Conservation (phyloP, 352 stramenopile genomes). For the Thraustotheca clavata region DNA sequence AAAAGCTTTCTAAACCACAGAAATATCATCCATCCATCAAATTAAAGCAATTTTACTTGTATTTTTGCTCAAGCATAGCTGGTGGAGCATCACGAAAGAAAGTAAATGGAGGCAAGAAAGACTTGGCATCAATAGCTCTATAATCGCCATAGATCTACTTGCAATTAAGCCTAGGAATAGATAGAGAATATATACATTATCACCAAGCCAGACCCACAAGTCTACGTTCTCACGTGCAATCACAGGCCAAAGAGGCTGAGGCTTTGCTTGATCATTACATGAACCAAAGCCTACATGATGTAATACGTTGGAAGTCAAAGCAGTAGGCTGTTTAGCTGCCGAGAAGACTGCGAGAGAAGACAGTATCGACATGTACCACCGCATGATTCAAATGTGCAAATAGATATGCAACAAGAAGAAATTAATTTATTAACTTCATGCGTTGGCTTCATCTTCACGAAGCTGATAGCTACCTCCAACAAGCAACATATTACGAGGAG, state of each 20-base stretch:
- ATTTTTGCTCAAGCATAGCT: constrained; percentile 28
- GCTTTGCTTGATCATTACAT: constrained; percentile 81
- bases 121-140: constrained; percentile 21
- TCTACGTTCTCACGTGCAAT: constrained; percentile 55
- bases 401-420: no score
- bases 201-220: constrained; percentile 82
- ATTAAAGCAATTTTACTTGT: constrained; percentile 22
- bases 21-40: neutral
- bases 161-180: neutral
- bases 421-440: neutral
- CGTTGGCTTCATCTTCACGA: neutral
- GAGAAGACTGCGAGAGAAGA: no score
- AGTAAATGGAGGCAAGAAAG: constrained; percentile 24
- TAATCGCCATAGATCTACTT: constrained; percentile 37
- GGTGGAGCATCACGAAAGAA: constrained; percentile 27
- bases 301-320: no score
- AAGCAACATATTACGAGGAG: constrained; percentile 69
- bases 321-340: no score
- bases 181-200: constrained; percentile 44
- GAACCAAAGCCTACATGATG: constrained; percentile 74
- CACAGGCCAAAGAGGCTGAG: constrained; percentile 61
- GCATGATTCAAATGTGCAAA: no score
- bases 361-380: no score
- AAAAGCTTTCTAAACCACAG: constrained; percentile 37
- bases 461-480: constrained; percentile 31